phyloP scores from a whole-genome alignment of 1,284 basidiomycete genomes.

The Termitomyces sp. region DNA sequence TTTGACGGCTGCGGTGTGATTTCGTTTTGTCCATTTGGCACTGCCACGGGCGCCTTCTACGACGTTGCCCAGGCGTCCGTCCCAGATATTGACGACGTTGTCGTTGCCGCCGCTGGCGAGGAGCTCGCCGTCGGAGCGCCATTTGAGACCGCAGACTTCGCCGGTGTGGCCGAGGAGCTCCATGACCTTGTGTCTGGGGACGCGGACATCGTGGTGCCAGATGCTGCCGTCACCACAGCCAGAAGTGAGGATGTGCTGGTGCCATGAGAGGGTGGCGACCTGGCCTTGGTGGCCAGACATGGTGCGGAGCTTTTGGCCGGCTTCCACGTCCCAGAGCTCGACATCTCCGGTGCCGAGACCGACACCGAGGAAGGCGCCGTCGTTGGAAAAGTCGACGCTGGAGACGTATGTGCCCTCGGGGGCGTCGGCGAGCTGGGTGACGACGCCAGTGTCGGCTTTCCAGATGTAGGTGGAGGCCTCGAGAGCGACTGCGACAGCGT shows the following conservation, averaged over 20 bases:
- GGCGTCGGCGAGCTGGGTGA: conserved; percentile 72
- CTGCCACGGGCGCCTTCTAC: conserved; percentile 54
- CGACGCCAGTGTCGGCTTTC: conserved; percentile 87
- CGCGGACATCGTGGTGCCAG: conserved; percentile 90
- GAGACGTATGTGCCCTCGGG: conserved; percentile 74
- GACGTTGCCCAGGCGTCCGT: conserved; percentile 71
- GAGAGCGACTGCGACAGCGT: conserved; percentile 86
- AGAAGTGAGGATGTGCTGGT: conserved; percentile 80
- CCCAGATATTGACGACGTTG: conserved; percentile 97
- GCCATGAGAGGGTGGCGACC: conserved; percentile 81
- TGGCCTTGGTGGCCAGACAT: conserved; percentile 84
- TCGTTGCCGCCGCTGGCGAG: conserved; percentile 94
- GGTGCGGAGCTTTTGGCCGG: conserved; percentile 76
- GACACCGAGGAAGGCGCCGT: conserved; percentile 84
- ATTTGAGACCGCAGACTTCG: conserved; percentile 83
- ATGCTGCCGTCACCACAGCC: conserved; percentile 91
- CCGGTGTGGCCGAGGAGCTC: conserved; percentile 86
- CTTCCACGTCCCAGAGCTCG: conserved; percentile 94
- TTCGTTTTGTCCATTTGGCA: conserved; percentile 89
- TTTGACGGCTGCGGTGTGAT: conserved; percentile 94
- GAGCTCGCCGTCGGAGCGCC: conserved; percentile 83
- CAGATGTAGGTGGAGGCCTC: conserved; percentile 85
- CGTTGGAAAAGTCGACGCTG: conserved; percentile 81
- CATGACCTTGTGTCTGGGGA: conserved; percentile 84
- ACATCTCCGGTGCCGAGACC: conserved; percentile 85